Evolutionary conservation across 208 protist species (phyloP), one percentile per base, ranked within the genome.

Genomic region (Trypanosoma caninum): DNA sequence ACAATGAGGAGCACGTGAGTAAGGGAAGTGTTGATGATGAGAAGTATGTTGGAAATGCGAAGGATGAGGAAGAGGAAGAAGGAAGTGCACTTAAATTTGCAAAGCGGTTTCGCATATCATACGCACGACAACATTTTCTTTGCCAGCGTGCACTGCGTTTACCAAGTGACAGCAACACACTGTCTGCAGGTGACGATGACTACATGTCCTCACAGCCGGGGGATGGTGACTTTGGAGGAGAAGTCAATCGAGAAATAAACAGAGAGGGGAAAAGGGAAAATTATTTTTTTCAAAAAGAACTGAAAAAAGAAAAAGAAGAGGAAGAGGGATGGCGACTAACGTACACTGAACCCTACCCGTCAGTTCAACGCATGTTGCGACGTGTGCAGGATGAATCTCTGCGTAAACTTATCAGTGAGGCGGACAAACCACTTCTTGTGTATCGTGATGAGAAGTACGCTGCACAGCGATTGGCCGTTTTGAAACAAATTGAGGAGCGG

Each of bases 51-150:
- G n/a, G n/a, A n/a, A n/a, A n/a, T n/a, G n/a, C n/a, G 22, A 25
- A 45, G 20, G 22, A 33, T 13, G 37, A 50, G 40, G 56, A 42
- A 52, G 22, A 46, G 4, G 23, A 33, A 45, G 41, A 11, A 40
- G 41, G 22, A 2, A 7, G 0, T 22, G 55, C 3, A 38, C 9
- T 18, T 5, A 0, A 5, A 9, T 25, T 76, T 7, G 20, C 64
- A 2, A 28, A 72, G 57, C 65, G 55, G 1, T 72, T 78, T 37
- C 65, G 66, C 23, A 44, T 66, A 11, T 72, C 74, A 3, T 72
- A 75, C 25, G 51, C 74, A 9, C 60, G 58, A 23, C 79, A 82
- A 23, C 75, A 77, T 41, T 56, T 86, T 9, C 68, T 86, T 8
- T 73, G 79, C 18, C 75, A 76, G 20, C 67, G 75, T n/a, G 67